Percentiles rank a stretch among this genome's conserved stretches.
Evolutionary conservation across 116 monocot genomes (phyloP).

Genomic region (Posidonia oceanica): DNA sequence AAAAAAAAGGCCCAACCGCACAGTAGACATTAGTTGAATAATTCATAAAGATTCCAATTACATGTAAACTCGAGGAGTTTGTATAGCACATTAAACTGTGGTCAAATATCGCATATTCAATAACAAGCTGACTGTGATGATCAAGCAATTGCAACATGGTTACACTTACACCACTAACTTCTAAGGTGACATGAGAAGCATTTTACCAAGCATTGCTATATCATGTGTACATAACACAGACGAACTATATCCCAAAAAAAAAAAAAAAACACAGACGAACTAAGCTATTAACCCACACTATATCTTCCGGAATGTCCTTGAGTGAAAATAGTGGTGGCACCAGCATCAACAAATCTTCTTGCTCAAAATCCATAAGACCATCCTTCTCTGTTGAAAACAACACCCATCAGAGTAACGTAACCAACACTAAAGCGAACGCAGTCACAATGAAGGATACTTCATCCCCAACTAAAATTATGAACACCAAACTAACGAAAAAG

Average conservation of each 20-base stretch:
- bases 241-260: not conserved
- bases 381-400: conserved; percentile 19
- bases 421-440: not conserved
- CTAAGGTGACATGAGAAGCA: too few relatives aligned
- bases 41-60: not conserved
- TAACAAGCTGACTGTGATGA: too few relatives aligned
- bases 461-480: not conserved
- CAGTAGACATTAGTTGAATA: not conserved
- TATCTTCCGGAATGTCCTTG: conserved; percentile 67
- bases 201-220: too few relatives aligned
- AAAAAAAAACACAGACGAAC: not conserved
- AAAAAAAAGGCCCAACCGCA: not conserved
- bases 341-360: conserved; percentile 67
- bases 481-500: not conserved
- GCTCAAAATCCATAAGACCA: conserved; percentile 28
- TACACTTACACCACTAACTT: too few relatives aligned
- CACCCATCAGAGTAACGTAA: not conserved
- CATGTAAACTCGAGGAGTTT: too few relatives aligned
- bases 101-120: too few relatives aligned
- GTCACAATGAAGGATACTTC: not conserved
- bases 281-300: conserved; percentile 45
- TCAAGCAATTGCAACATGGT: too few relatives aligned
- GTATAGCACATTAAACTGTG: too few relatives aligned
- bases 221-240: too few relatives aligned
- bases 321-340: conserved; percentile 68